Percentiles rank a stretch among this genome's conserved stretches.
phyloP scores from a whole-genome alignment of 192 early-diverging fungal genomes.

The Backusella macrospora region DNA sequence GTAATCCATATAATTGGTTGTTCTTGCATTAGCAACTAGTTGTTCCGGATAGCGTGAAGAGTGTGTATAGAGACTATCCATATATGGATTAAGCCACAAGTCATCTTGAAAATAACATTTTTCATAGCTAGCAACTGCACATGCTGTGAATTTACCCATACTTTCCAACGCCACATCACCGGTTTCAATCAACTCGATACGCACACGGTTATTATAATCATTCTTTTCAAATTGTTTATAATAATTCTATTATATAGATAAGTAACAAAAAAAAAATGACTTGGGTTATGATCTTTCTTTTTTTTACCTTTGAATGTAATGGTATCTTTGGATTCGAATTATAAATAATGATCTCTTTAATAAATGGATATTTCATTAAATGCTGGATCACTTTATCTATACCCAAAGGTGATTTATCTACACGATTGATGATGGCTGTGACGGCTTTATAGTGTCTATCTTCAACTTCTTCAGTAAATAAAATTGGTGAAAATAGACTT shows the following conservation, averaged over 20 bases:
- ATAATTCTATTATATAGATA: not conserved
- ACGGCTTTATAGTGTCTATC: slow-evolving; percentile 29
- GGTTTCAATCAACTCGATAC: slow-evolving; percentile 39
- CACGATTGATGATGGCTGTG: slow-evolving; percentile 46
- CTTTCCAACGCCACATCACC: slow-evolving; percentile 51
- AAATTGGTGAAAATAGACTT: not conserved
- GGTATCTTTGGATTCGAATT: slow-evolving; percentile 45
- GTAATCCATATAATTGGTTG: slow-evolving; percentile 51
- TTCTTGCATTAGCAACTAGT: slow-evolving; percentile 55
- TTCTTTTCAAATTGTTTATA: slow-evolving; percentile 12
- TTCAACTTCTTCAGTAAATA: not conserved
- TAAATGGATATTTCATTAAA: slow-evolving; percentile 55
- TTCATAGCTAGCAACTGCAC: slow-evolving; percentile 49
- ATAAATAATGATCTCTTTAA: slow-evolving; percentile 60
- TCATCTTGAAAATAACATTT: slow-evolving; percentile 64
- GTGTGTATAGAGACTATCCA: slow-evolving; percentile 60
- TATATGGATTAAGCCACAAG: slow-evolving; percentile 56
- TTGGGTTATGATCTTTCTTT: not conserved
- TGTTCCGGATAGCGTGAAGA: slow-evolving; percentile 47
- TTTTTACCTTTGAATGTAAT: slow-evolving; percentile 24
- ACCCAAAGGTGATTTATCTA: slow-evolving; percentile 20
- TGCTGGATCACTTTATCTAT: slow-evolving; percentile 47
- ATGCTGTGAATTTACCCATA: slow-evolving; percentile 46
- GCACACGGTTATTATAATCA: not conserved
- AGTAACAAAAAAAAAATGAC: slow-evolving; percentile 13